Conservation (phyloP, 108 stramenopile genomes). For the Pseudonitzschia multistriata region DNA sequence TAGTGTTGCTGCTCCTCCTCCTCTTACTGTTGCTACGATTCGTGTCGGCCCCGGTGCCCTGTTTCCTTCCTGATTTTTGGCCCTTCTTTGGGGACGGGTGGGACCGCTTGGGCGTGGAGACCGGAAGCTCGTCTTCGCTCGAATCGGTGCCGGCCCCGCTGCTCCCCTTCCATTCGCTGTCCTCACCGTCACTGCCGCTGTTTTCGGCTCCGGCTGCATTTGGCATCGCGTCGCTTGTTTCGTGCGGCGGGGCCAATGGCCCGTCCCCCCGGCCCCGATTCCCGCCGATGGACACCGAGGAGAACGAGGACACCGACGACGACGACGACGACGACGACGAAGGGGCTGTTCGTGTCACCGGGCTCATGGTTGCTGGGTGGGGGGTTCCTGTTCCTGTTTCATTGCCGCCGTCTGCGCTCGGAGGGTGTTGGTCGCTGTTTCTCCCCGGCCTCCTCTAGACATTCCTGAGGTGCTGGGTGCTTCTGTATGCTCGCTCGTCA, state of each 20-base stretch:
- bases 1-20: background rate
- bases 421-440: too few relatives aligned
- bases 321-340: conserved; percentile 15
- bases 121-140: too few relatives aligned
- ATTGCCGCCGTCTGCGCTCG: too few relatives aligned
- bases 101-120: too few relatives aligned
- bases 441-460: too few relatives aligned
- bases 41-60: background rate
- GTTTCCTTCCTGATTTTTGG: too few relatives aligned
- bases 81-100: too few relatives aligned
- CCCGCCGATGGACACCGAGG: background rate
- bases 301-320: conserved; percentile 2
- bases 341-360: background rate
- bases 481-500: too few relatives aligned
- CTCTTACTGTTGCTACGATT: background rate
- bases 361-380: background rate
- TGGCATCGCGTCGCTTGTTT: background rate
- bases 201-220: background rate
- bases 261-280: background rate
- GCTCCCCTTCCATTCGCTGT: background rate
- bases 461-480: too few relatives aligned
- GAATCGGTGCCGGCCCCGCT: background rate
- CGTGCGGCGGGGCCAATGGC: background rate
- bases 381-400: background rate
- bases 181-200: background rate